phyloP scores from a whole-genome alignment of 2,329 filamentous ascomycete genomes.

The Ceratocystis albifundus region DNA sequence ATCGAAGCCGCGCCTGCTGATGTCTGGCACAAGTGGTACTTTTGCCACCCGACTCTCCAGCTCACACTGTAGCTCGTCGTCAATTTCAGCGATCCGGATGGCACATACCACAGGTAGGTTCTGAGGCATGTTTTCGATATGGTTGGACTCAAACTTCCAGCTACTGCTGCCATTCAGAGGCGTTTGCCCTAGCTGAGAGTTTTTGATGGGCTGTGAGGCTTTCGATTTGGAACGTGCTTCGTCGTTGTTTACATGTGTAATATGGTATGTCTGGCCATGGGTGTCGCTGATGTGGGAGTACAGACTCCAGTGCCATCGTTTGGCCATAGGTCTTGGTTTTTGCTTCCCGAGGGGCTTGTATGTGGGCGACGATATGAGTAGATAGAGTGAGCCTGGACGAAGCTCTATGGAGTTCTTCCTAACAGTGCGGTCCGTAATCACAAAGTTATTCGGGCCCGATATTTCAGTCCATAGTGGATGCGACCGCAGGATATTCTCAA shows the following conservation, averaged over 20 bases:
- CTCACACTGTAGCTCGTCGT: slow-evolving; percentile 13
- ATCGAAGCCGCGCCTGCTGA: slow-evolving; percentile 7
- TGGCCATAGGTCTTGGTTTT: slow-evolving; percentile 18
- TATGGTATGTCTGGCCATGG: slow-evolving; percentile 17
- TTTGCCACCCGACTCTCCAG: slow-evolving; percentile 14
- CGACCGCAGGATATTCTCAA: background rate
- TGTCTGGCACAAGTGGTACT: slow-evolving; percentile 9
- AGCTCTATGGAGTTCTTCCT: background rate
- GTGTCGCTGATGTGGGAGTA: slow-evolving; percentile 15
- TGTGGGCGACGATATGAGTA: slow-evolving; percentile 20
- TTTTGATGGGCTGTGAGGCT: background rate
- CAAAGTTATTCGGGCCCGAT: background rate
- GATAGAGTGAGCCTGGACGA: slow-evolving; percentile 13
- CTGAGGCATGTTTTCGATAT: slow-evolving; percentile 15
- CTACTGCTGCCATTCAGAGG: background rate
- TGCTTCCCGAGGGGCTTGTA: slow-evolving; percentile 19
- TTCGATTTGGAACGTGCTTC: background rate
- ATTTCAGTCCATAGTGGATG: background rate
- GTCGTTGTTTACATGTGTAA: background rate
- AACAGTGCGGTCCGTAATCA: background rate
- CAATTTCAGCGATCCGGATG: slow-evolving; percentile 16
- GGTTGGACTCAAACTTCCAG: slow-evolving; percentile 16
- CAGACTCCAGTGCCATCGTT: slow-evolving; percentile 21
- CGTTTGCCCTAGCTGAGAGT: no score
- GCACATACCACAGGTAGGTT: slow-evolving; percentile 19